Conservation (phyloP, 208 protist species). For the Leishmania turanica region DNA sequence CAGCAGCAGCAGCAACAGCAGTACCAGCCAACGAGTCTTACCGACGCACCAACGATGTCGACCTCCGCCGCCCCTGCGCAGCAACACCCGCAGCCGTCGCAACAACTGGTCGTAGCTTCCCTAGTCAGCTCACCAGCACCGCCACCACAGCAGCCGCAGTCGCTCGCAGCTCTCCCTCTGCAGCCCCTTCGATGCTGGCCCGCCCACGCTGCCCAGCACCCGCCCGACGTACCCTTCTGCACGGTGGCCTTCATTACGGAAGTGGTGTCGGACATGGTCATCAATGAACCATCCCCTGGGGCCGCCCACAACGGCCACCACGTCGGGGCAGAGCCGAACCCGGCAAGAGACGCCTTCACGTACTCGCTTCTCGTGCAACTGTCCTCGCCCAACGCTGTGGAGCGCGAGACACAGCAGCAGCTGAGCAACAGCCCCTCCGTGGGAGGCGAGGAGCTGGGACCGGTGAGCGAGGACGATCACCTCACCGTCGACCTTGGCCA, state of each 20-base stretch:
- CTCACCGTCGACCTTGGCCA: conserved; percentile 68
- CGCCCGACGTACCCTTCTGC: conserved; percentile 33
- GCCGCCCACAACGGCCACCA: neutral
- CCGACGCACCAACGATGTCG: neutral
- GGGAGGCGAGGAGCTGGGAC: neutral
- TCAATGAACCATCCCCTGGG: conserved; percentile 36
- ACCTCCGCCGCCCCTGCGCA: neutral
- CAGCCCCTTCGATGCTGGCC: conserved; percentile 33
- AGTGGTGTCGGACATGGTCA: conserved; percentile 64
- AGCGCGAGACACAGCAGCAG: conserved; percentile 20
- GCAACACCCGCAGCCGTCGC: conserved; percentile 1
- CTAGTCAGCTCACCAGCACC: neutral
- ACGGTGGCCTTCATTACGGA: conserved; percentile 58
- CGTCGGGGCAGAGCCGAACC: neutral
- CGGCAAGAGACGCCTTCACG: conserved; percentile 4
- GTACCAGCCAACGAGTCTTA: conserved; percentile 1
- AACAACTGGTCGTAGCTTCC: neutral
- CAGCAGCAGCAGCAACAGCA: conserved; percentile 10
- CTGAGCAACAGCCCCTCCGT: conserved; percentile 13
- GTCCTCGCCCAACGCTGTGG: conserved; percentile 31
- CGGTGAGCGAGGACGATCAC: conserved; percentile 26
- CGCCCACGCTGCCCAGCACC: conserved; percentile 12
- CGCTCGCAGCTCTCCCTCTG: neutral
- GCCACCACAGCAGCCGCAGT: neutral
- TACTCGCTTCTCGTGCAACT: conserved; percentile 63